Conservation (phyloP, 2,329 filamentous ascomycete species). For the Colletotrichum nymphaeae region DNA sequence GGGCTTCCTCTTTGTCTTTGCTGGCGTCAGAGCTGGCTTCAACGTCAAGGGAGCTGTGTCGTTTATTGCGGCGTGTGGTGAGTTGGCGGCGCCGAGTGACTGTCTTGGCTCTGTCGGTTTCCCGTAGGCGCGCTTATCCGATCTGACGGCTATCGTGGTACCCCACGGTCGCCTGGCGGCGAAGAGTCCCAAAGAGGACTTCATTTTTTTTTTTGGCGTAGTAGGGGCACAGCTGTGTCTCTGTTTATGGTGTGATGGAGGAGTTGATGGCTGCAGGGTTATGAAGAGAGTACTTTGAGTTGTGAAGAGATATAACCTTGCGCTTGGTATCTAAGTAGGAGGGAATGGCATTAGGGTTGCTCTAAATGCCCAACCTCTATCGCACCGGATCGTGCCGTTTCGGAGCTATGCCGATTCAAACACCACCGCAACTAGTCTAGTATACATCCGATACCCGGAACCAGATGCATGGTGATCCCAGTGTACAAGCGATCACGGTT, state of each 20-base stretch:
- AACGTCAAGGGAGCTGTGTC: not conserved
- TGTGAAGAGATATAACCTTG: not conserved
- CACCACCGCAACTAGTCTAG: not conserved
- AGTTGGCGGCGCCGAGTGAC: slow-evolving; percentile 14
- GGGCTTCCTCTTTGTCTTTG: not conserved
- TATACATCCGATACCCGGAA: slow-evolving; percentile 30
- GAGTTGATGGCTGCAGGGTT: not conserved
- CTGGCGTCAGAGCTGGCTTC: not conserved
- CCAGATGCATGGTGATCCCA: slow-evolving; percentile 23
- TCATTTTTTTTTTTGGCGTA: slow-evolving; percentile 19
- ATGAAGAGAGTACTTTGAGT: not conserved
- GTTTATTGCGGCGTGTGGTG: slow-evolving; percentile 17
- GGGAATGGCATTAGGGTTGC: not conserved
- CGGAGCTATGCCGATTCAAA: slow-evolving; percentile 3
- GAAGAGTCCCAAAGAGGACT: slow-evolving; percentile 2
- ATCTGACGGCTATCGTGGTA: not conserved
- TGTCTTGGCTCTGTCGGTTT: slow-evolving; percentile 30
- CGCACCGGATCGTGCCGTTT: not conserved
- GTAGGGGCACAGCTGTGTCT: not conserved
- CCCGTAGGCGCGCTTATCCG: slow-evolving; percentile 22
- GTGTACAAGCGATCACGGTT: slow-evolving; percentile 1
- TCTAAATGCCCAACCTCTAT: not conserved
- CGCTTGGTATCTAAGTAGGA: not conserved
- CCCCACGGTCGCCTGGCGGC: slow-evolving; percentile 26
- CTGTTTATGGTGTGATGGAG: not conserved